Percentiles rank a stretch among this genome's conserved stretches.
Evolutionary conservation across 225 moss, liverwort and hornwort species (phyloP).

Genomic region (Physcomitrellopsis africana): DNA sequence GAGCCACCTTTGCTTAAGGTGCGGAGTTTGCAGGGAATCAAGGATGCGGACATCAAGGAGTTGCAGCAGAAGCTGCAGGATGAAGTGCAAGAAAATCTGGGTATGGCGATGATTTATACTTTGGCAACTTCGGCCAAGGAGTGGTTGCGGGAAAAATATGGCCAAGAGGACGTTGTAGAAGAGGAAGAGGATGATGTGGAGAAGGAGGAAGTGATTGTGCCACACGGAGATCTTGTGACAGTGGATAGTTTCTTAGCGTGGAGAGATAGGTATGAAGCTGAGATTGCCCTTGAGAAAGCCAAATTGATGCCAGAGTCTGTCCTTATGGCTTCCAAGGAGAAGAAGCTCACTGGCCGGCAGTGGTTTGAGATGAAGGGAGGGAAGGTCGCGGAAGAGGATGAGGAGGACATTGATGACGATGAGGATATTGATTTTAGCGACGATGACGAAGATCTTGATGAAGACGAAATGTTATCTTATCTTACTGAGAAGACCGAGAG

Average conservation of each 20-base stretch:
- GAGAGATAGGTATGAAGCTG: conserved; percentile 93
- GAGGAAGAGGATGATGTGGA: conserved; percentile 62
- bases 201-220: conserved; percentile 95
- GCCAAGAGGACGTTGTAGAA: conserved; percentile 58
- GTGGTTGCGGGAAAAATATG: conserved; percentile 89
- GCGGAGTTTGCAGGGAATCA: conserved; percentile 82
- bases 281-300: conserved; percentile 86
- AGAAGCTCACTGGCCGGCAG: conserved; percentile 64
- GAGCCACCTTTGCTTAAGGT: conserved; percentile 75
- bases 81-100: conserved; percentile 79
- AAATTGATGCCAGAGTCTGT: conserved; percentile 87
- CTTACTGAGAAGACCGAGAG: conserved; percentile 76
- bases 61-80: conserved; percentile 61
- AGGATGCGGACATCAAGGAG: conserved; percentile 61
- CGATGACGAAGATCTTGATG: conserved; percentile 79
- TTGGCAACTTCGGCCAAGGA: conserved; percentile 83
- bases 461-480: conserved; percentile 88
- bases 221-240: conserved; percentile 95
- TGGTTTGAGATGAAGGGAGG: conserved; percentile 96
- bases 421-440: conserved; percentile 72
- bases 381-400: conserved; percentile 55
- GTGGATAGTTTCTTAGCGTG: conserved; percentile 81
- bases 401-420: conserved; percentile 61
- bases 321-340: conserved; percentile 88
- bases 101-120: conserved; percentile 99